phyloP scores from a whole-genome alignment of 2,329 filamentous ascomycete genomes.

The Penicillium sclerotigenum region DNA sequence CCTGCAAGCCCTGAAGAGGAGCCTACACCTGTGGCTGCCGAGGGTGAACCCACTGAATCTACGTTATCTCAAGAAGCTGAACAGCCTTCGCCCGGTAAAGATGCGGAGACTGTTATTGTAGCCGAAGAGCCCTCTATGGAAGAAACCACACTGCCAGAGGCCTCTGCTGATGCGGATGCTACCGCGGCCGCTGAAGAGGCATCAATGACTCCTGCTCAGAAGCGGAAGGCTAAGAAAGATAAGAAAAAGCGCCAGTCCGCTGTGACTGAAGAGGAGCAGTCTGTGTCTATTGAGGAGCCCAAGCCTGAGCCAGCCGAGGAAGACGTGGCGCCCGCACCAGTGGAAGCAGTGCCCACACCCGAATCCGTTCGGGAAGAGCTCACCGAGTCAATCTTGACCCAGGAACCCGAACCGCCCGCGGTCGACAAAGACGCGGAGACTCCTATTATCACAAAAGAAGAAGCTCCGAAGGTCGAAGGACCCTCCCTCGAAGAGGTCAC shows the following conservation, averaged over 20 bases:
- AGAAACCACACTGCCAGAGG: conserved; percentile 5
- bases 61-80: neutral
- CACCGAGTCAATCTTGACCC: neutral
- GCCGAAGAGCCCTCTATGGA: neutral
- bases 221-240: conserved; percentile 22
- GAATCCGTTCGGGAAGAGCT: neutral
- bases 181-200: conserved; percentile 2
- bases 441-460: conserved; percentile 2
- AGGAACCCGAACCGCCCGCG: neutral
- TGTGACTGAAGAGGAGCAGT: neutral
- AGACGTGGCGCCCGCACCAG: neutral
- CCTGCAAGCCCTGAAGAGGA: neutral
- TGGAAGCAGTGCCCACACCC: neutral
- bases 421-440: neutral
- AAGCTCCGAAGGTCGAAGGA: conserved; percentile 1
- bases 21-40: neutral
- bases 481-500: neutral
- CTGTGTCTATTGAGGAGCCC: neutral
- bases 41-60: neutral
- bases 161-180: neutral
- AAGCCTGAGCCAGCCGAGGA: neutral
- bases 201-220: conserved; percentile 17
- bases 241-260: conserved; percentile 24
- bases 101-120: neutral
- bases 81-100: too few species aligned